These are phyloP conservation scores for Colletotrichum orbiculare DNA, from an alignment of 2,329 filamentous ascomycete species.

Conservation along the genomic window DNA sequence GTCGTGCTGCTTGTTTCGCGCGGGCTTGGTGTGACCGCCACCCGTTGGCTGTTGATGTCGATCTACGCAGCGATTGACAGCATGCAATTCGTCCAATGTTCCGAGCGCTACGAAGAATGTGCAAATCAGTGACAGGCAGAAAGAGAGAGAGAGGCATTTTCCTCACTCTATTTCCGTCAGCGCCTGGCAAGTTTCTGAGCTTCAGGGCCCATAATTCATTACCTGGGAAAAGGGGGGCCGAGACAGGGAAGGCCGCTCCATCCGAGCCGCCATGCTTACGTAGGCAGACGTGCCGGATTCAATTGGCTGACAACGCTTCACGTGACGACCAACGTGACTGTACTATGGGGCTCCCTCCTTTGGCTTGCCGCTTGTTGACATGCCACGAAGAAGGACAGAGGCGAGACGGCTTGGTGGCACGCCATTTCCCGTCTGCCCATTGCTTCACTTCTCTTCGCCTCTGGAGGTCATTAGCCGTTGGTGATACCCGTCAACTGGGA, in stretches of 20 bases:
- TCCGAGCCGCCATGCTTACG: background rate
- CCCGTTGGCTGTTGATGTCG: conserved; percentile 1
- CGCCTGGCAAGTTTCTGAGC: background rate
- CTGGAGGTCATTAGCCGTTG: no score
- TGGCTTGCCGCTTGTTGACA: no score
- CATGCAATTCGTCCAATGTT: no score
- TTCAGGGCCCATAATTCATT: conserved; percentile 26
- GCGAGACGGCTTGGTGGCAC: no score
- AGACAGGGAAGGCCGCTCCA: conserved; percentile 1
- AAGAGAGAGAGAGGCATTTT: background rate
- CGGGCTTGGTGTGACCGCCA: conserved; percentile 7
- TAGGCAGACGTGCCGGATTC: no score
- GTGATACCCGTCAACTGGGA: no score
- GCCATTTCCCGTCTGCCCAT: no score
- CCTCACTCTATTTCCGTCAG: conserved; percentile 14
- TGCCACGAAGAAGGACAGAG: no score
- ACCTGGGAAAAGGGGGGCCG: conserved; percentile 9
- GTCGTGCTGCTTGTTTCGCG: conserved; percentile 4
- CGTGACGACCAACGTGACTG: no score
- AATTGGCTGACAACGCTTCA: no score
- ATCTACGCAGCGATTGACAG: background rate
- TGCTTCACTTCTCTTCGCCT: no score
- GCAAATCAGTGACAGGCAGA: background rate
- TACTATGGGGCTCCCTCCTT: no score
- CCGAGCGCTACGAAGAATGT: background rate